These are phyloP conservation scores for Guillardia theta DNA, from an alignment of 78 protist species.

Conservation along the genomic window DNA sequence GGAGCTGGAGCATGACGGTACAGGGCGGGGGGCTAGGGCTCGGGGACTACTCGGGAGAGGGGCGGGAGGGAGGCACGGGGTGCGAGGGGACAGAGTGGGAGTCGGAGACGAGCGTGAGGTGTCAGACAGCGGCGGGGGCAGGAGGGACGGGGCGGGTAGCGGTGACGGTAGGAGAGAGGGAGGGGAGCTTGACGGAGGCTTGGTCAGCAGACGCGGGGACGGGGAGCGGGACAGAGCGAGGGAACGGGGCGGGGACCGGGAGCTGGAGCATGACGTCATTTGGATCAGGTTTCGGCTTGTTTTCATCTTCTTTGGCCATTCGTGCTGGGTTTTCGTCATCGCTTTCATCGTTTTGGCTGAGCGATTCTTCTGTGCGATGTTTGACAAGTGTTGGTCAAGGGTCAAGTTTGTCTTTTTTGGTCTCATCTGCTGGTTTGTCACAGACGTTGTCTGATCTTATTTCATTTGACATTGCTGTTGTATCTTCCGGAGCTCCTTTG, in stretches of 20 bases:
- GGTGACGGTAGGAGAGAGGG: neutral
- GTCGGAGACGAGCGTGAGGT: neutral
- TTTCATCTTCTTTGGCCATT: too few species aligned
- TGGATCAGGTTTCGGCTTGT: neutral
- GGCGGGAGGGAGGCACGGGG: neutral
- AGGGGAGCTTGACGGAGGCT: neutral
- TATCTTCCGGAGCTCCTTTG: too few species aligned
- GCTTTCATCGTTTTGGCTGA: too few species aligned
- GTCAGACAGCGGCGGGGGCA: conserved; percentile 1
- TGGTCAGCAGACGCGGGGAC: neutral
- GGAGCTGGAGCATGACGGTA: neutral
- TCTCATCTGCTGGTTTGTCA: too few species aligned
- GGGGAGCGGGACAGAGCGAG: neutral
- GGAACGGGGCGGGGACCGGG: neutral
- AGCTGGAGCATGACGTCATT: neutral
- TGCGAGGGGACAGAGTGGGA: neutral
- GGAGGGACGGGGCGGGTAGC: neutral
- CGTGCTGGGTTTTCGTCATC: too few species aligned
- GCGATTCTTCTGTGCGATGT: too few species aligned
- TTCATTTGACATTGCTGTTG: too few species aligned
- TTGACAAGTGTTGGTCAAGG: too few species aligned
- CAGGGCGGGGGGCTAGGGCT: neutral
- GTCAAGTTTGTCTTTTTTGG: too few species aligned
- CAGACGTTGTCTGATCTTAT: too few species aligned
- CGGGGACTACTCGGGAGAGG: neutral